A percentile compares a stretch with the other conserved stretches of the same genome.
Conservation (phyloP, 2,329 filamentous ascomycete species). For the Trichoderma asperellum region DNA sequence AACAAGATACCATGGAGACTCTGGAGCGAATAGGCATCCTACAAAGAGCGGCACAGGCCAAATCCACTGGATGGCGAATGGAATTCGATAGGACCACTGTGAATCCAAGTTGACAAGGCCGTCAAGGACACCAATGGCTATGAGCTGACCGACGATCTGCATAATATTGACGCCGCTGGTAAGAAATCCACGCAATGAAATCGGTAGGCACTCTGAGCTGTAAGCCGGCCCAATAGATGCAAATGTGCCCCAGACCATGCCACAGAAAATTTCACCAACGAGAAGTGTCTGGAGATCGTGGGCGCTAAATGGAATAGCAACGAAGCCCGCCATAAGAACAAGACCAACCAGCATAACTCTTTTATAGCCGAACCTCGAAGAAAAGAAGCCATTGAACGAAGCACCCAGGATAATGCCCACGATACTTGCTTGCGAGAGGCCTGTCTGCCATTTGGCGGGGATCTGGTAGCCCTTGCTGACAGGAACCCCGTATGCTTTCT, state of each 20-base stretch:
- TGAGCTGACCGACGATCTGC: conserved; percentile 51
- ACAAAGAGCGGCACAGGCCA: conserved; percentile 50
- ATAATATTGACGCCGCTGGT: conserved; percentile 53
- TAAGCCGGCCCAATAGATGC: conserved; percentile 52
- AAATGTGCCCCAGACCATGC: conserved; percentile 52
- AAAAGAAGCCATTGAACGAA: conserved; percentile 7
- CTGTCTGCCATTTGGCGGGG: conserved; percentile 55
- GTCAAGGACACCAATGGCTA: conserved; percentile 43
- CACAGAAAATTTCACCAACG: conserved; percentile 50
- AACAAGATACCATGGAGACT: conserved; percentile 34
- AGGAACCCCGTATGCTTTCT: conserved; percentile 30
- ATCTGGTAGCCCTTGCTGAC: conserved; percentile 40
- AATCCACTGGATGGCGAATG: conserved; percentile 54
- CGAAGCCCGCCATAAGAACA: conserved; percentile 43
- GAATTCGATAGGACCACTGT: conserved; percentile 52
- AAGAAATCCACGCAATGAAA: conserved; percentile 48
- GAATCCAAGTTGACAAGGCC: conserved; percentile 38
- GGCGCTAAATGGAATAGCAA: conserved; percentile 54
- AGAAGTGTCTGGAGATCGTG: conserved; percentile 44
- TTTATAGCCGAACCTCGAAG: conserved; percentile 49
- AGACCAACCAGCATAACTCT: conserved; percentile 45
- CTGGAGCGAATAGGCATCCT: conserved; percentile 48
- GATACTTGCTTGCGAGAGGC: conserved; percentile 51
- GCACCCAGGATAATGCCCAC: conserved; percentile 44
- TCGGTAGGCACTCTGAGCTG: conserved; percentile 48